These are phyloP conservation scores for Phytopythium delawarense DNA, from an alignment of 352 stramenopile genomes.

Conservation along the genomic window DNA sequence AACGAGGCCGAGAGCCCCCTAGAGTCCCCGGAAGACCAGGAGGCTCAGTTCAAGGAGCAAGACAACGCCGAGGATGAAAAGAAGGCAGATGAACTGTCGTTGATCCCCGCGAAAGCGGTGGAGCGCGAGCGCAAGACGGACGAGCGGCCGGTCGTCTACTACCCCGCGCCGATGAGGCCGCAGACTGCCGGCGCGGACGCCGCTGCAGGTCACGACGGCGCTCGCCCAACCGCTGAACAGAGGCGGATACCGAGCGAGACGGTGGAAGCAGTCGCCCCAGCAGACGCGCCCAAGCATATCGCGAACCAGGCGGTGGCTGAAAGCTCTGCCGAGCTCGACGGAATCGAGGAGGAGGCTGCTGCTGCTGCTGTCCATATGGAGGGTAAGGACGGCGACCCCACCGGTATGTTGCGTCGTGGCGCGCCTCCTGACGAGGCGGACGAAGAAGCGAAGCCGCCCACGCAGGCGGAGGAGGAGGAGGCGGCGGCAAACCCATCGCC, in stretches of 20 bases:
- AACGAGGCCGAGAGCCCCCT: neutral
- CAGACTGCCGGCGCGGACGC: neutral
- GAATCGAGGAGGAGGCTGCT: neutral
- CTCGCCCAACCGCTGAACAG: neutral
- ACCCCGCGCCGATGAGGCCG: neutral
- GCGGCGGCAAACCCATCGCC: neutral
- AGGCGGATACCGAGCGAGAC: neutral
- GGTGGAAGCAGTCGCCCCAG: neutral
- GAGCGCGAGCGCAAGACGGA: neutral
- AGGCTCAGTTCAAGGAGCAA: neutral
- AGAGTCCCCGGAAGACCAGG: neutral
- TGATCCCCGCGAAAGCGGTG: neutral
- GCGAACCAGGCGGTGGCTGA: neutral
- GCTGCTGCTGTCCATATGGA: neutral
- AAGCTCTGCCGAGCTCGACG: neutral
- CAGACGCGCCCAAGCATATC: neutral
- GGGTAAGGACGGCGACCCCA: neutral
- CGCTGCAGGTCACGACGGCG: neutral
- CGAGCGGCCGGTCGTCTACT: neutral
- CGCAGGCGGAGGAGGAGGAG: neutral
- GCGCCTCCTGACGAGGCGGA: neutral
- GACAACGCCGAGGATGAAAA: neutral
- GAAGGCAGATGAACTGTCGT: neutral
- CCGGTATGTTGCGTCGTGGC: neutral
- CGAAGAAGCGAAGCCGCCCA: neutral